Evolutionary conservation across 768 basidiomycete species (phyloP).

Genomic region (Agrocybe pediades): DNA sequence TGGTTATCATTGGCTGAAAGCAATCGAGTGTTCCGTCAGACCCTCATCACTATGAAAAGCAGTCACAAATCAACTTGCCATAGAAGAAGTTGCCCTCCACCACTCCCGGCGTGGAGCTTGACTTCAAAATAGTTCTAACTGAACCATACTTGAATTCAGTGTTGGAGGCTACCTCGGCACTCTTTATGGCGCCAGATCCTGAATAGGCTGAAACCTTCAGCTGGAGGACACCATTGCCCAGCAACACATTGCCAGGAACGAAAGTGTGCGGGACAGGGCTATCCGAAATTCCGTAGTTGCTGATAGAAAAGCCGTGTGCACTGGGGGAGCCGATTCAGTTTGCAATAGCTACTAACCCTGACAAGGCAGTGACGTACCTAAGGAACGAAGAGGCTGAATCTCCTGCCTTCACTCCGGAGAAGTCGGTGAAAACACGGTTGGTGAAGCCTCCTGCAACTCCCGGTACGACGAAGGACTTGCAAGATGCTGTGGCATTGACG

Average conservation of each 20-base stretch:
- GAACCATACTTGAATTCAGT: conserved; percentile 33
- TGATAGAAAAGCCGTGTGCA: conserved; percentile 15
- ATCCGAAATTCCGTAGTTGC: conserved; percentile 23
- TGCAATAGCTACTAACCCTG: neutral
- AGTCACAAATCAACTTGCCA: conserved; percentile 19
- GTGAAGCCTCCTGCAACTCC: conserved; percentile 6
- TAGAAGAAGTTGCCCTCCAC: conserved; percentile 40
- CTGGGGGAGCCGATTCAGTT: neutral
- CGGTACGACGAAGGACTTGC: neutral
- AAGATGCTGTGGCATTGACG: neutral
- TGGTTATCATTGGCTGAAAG: conserved; percentile 30
- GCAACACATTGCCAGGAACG: conserved; percentile 28
- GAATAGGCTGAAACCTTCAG: conserved; percentile 34
- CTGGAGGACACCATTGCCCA: conserved; percentile 32
- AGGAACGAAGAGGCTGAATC: neutral
- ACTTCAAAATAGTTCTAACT: conserved; percentile 35
- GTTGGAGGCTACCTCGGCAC: conserved; percentile 31
- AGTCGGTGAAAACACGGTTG: conserved; percentile 3
- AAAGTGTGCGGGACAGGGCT: conserved; percentile 26
- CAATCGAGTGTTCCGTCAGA: neutral
- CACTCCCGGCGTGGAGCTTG: conserved; percentile 32
- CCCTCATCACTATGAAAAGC: neutral
- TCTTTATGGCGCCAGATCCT: conserved; percentile 27
- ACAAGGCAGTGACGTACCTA: neutral
- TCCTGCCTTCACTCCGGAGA: neutral